Conservation (phyloP, 2,329 filamentous ascomycete species). For the Ambrosiella beaveri region DNA sequence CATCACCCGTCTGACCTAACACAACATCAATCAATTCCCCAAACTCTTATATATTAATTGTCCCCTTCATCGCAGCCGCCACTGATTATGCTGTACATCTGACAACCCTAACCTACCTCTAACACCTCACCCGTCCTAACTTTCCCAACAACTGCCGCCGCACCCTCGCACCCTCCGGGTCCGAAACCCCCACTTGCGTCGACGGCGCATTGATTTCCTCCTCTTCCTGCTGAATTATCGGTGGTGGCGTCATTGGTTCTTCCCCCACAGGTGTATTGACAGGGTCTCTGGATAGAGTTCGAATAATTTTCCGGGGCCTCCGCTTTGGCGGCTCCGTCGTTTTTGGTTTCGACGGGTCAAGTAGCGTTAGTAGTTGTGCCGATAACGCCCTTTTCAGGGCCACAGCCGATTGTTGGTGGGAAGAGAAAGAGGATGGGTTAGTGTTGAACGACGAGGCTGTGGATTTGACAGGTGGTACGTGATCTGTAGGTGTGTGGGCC, state of each 20-base stretch:
- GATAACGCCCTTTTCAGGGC: conserved; percentile 27
- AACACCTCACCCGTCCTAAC: conserved; percentile 19
- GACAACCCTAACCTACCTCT: too few species aligned
- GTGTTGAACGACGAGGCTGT: not conserved
- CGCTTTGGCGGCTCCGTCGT: not conserved
- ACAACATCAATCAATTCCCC: too few species aligned
- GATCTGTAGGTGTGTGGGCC: not conserved
- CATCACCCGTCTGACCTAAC: too few species aligned
- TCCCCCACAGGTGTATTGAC: not conserved
- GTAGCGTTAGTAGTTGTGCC: conserved; percentile 6
- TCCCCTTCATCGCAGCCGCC: too few species aligned
- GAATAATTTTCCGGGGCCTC: too few species aligned
- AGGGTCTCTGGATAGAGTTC: not conserved
- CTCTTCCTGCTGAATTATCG: conserved; percentile 7
- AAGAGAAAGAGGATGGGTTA: not conserved
- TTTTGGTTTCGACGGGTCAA: not conserved
- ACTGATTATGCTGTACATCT: too few species aligned
- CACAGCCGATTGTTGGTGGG: conserved; percentile 10
- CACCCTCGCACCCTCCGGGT: conserved; percentile 29
- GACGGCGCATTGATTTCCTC: conserved; percentile 22
- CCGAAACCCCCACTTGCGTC: conserved; percentile 37
- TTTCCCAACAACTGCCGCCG: conserved; percentile 29
- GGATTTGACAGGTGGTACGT: not conserved
- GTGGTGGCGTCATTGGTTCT: not conserved
- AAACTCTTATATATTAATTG: too few species aligned